Conservation (phyloP, 2,329 filamentous ascomycete genomes). For the Bretziella fagacearum region DNA sequence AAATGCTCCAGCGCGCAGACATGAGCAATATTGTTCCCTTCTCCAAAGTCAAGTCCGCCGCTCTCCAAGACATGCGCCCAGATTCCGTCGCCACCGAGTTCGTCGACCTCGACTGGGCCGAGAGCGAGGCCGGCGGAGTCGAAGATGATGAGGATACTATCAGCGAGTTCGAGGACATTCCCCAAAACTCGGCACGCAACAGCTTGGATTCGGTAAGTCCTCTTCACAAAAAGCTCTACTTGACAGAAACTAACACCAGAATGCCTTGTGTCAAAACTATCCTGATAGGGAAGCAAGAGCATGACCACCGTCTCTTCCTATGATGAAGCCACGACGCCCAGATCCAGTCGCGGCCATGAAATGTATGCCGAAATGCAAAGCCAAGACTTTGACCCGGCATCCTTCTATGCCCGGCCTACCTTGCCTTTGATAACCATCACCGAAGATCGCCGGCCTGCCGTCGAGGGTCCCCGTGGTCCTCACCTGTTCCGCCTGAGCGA, state of each 20-base stretch:
- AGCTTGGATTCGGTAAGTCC: constrained; percentile 55
- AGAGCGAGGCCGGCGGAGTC: constrained; percentile 27
- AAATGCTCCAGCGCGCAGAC: constrained; percentile 34
- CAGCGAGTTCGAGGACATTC: constrained; percentile 33
- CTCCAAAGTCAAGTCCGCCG: constrained; percentile 39
- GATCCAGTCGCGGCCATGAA: constrained; percentile 39
- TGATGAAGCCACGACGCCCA: constrained; percentile 67
- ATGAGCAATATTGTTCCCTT: constrained; percentile 35
- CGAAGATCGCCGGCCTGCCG: constrained; percentile 30
- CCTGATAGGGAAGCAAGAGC: constrained; percentile 51
- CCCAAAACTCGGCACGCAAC: constrained; percentile 45
- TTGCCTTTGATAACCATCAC: background rate
- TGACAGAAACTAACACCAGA: constrained; percentile 9
- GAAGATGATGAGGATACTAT: constrained; percentile 20
- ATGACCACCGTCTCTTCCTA: constrained; percentile 77
- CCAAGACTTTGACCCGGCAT: constrained; percentile 33
- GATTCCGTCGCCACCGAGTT: constrained; percentile 60
- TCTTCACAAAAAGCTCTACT: background rate
- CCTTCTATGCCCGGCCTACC: constrained; percentile 35
- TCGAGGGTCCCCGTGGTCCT: constrained; percentile 68
- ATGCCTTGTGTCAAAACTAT: too few relatives aligned
- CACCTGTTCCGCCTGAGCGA: constrained; percentile 67
- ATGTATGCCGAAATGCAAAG: constrained; percentile 1
- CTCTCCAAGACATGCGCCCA: constrained; percentile 32
- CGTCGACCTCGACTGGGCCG: constrained; percentile 58